A percentile compares a stretch with the other conserved stretches of the same genome.
These are phyloP conservation scores for Ogataea trehalophila DNA, from an alignment of 805 yeast genomes.

Conservation along the genomic window DNA sequence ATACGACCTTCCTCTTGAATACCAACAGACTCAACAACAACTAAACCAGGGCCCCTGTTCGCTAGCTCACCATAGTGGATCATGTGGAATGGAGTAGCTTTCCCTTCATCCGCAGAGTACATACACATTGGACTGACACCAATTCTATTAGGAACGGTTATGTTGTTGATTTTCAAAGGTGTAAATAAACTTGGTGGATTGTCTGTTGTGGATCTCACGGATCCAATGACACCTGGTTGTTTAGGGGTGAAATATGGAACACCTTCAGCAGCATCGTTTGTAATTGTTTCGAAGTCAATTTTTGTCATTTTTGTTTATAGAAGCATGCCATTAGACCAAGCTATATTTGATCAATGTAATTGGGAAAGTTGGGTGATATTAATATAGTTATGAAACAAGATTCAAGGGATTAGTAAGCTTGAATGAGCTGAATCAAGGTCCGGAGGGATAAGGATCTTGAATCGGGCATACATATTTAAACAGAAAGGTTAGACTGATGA, in stretches of 20 bases:
- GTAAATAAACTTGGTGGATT: conserved; percentile 36
- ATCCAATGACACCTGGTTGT: conserved; percentile 32
- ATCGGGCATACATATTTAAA: too few relatives aligned
- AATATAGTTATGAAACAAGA: too few relatives aligned
- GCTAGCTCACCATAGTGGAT: conserved; percentile 46
- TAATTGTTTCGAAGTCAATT: conserved; percentile 2
- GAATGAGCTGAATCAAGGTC: too few relatives aligned
- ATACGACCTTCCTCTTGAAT: conserved; percentile 17
- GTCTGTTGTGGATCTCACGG: conserved; percentile 19
- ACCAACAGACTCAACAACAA: conserved; percentile 40
- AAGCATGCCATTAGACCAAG: too few relatives aligned
- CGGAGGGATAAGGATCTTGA: too few relatives aligned
- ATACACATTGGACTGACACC: conserved; percentile 57
- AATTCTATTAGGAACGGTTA: conserved; percentile 43
- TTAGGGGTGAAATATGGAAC: conserved; percentile 28
- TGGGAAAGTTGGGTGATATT: too few relatives aligned
- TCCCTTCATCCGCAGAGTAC: conserved; percentile 40
- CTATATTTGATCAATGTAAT: too few relatives aligned
- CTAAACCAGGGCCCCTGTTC: conserved; percentile 44
- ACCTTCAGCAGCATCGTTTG: conserved; percentile 5
- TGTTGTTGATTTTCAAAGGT: conserved; percentile 38
- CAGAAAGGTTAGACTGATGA: too few relatives aligned
- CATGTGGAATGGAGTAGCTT: conserved; percentile 42
- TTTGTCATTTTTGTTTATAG: too few relatives aligned
- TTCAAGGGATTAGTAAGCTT: too few relatives aligned